Conservation (phyloP, 148 eudicot species). For the Pouteria glomerata region DNA sequence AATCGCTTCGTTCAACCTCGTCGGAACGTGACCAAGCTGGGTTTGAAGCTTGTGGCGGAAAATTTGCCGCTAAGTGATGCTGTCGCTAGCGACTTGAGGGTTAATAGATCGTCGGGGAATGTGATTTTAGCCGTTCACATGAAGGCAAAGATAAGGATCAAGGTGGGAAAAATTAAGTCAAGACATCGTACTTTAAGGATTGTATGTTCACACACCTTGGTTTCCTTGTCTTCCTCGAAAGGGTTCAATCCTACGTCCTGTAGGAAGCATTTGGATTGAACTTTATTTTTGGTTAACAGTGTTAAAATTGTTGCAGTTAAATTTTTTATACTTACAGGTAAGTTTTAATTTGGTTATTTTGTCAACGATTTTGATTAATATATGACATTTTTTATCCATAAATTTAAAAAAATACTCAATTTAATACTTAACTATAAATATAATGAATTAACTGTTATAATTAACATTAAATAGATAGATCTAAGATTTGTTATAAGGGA, state of each 20-base stretch:
- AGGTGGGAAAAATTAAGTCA: conserved; percentile 54
- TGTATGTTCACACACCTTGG: conserved; percentile 34
- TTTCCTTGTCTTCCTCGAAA: conserved; percentile 29
- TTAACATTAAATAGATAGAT: too few species aligned
- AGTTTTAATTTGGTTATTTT: too few species aligned
- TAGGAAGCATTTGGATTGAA: too few species aligned
- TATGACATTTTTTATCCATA: too few species aligned
- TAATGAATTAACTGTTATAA: too few species aligned
- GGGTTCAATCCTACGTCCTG: conserved; percentile 27
- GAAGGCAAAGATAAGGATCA: conserved; percentile 42
- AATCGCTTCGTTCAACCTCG: conserved; percentile 44
- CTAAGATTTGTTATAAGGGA: too few species aligned
- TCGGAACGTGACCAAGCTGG: conserved; percentile 29
- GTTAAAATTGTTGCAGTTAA: too few species aligned
- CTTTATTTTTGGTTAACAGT: too few species aligned
- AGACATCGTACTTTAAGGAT: conserved; percentile 41
- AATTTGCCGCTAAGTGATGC: conserved; percentile 22
- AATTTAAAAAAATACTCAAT: too few species aligned
- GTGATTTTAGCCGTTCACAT: conserved; percentile 41
- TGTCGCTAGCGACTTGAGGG: conserved; percentile 26
- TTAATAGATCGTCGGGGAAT: conserved; percentile 34
- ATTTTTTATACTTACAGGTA: too few species aligned
- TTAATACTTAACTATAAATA: too few species aligned
- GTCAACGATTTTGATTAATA: too few species aligned
- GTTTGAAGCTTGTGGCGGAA: conserved; percentile 27